Evolutionary conservation across 345 rosid species (phyloP), one percentile per base, ranked within the genome.

Genomic region (Populus deltoides): DNA sequence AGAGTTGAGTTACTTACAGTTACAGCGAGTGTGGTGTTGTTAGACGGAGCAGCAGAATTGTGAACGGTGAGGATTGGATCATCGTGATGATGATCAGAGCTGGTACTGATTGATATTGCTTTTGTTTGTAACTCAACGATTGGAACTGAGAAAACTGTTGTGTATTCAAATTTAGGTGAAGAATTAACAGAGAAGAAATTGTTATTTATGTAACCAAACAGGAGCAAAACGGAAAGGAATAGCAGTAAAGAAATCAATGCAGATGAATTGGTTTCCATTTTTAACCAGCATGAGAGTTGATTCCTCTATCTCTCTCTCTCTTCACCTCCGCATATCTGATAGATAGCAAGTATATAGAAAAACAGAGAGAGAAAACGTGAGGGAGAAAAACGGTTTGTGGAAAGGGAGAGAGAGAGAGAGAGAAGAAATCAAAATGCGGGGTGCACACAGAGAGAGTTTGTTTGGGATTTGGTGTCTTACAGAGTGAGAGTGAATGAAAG

Each of bases 61-160:
- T 53, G 71, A 45, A 84, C 78, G 10, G 68, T 85, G 18, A n/a
- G 85, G 85, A 80, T 71, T 59, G 81, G 85, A 74, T 74, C 87
- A 69, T 74, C 87, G 78, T 33, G 69, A 59, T 3, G 77, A 80
- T 69, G 27, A 76, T 72, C 45, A 47, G 53, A 47, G 53, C 7
- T 47, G 53, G 53, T 47, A 43, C 47, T 43, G 53, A 47, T 47
- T 47, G 53, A 13, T 47, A 47, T 15, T 12, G 53, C 53, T 15
- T 72, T 73, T 57, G 86, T 80, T 11, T 75, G 89, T 24, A 87
- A 76, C 73, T 87, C 79, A 16, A 13, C 70, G 13, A 77, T 78
- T 2, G 88, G 79, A 9, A 66, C 59, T 2, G 87, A 69, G 47
- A 43, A 43, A 66, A 49, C 9, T 13, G 75, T 33, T 53, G 31